Evolutionary conservation across 495 filamentous ascomycete genomes (phyloP), one percentile per base, ranked within the genome.

Genomic region (Daldinia loculata): DNA sequence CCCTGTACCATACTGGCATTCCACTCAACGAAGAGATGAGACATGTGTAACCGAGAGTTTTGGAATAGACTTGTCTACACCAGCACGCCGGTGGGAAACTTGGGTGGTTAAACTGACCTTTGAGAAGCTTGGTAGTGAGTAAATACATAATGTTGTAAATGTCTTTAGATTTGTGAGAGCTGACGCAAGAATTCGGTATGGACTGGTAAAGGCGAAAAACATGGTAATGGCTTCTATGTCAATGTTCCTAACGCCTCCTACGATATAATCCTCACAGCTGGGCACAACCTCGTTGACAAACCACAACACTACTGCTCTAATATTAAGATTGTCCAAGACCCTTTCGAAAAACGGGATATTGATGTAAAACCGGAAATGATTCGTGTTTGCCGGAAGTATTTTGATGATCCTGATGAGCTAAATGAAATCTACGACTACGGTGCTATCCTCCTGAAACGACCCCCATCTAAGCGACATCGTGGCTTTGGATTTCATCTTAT

Each of bases 211-310:
- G 69, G n/a, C 3, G 63, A 58, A 29, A 63, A 59, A 7, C 52
- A 71, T 19, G 69, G 69, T 3, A 71, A 39, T 24, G 80, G 78
- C 34, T 79, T 79, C 71, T 77, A 76, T 51, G 63, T 78, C 61
- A 77, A 78, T 66, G 69, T 77, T 69, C 78, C 74, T 61, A 69
- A 74, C 63, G 52, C 74, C 48, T 62, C 67, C 1, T 64, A 41
- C 14, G 71, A 74, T 34, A 58, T 74, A n/a, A 67, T 74, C 29
- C 27, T 70, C 26, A 74, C 71, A 45, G 71, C 71, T 19, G 71
- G 62, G 14, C 71, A 74, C 26, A 70, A 74, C 19, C 69, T 74
- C 34, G 69, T 74, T 26, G 63, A 70, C 4, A 34, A 38, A 15
- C 32, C 36, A 11, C 11, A 39, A 22, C 50, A 64, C n/a, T 63